Evolutionary conservation across 495 filamentous ascomycete genomes (phyloP), one percentile per base, ranked within the genome.

Genomic region (Hypomontagnella submonticulosa): DNA sequence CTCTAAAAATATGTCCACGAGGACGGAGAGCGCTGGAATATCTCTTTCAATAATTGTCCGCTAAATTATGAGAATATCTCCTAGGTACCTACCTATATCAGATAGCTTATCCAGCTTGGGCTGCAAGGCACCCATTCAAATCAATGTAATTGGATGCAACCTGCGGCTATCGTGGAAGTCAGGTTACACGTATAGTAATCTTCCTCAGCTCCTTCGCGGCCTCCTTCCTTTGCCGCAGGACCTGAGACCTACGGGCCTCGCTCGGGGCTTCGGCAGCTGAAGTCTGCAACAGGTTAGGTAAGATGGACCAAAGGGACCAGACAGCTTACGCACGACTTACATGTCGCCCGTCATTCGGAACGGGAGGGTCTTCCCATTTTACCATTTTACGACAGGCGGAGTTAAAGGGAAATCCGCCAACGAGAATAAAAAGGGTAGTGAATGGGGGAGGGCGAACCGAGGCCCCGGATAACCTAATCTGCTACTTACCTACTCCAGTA

Each of bases 81-180:
- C 6, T 27, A 6, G 23, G 6, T 27, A 48, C 20, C 20, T 48
- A 30, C 44, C 44, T 27, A 6, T 32, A 12, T 27, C 42, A 20
- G 30, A 48, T 27, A 27, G 13, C 20, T 18, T 15, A 50, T 36
- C 15, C 32, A 50, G 50, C 18, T 30, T 30, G 36, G 63, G 57
- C 57, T 56, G 57, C 57, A 61, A 66, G 63, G 57, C 55, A 65
- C 61, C 33, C 33, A 32, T 12, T 18, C 16, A 40, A 40, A 40
- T 27, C 23, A 27, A 47, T 43, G 9, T 15, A 13, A 49, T n/a
- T n/a, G n/a, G n/a, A n/a, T 23, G 59, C 36, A 43, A 30, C 18
- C 48, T 55, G 62, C 62, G 63, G 63, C 56, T 66, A 69, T 69
- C 66, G 66, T 63, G 66, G 46, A 55, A 56, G 34, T 36, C 19